phyloP scores from a whole-genome alignment of 2,329 filamentous ascomycete species.

The Penicillium expansum region DNA sequence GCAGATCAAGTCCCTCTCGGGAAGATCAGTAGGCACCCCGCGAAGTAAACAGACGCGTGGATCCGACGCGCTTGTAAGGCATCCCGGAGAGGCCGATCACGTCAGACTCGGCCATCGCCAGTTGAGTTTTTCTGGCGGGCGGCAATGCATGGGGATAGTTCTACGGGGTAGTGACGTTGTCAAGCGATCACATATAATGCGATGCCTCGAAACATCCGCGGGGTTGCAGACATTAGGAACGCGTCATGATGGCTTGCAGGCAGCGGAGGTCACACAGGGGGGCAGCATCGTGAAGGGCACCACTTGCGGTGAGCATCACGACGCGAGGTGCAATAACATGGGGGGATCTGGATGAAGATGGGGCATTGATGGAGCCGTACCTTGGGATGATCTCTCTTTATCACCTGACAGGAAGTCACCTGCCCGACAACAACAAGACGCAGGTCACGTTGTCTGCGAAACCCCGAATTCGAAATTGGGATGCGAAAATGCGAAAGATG shows the following conservation, averaged over 20 bases:
- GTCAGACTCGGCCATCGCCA: slow-evolving; percentile 2
- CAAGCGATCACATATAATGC: not conserved
- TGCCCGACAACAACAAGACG: slow-evolving; percentile 40
- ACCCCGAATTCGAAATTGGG: slow-evolving; percentile 27
- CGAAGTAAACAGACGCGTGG: slow-evolving; percentile 29
- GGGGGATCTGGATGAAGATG: slow-evolving; percentile 16
- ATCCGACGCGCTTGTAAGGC: slow-evolving; percentile 27
- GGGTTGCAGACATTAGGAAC: slow-evolving; percentile 21
- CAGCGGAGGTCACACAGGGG: slow-evolving; percentile 27
- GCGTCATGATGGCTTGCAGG: slow-evolving; percentile 28
- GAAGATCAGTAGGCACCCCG: slow-evolving; percentile 14
- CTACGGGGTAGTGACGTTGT: not conserved
- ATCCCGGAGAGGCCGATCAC: not conserved
- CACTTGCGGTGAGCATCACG: slow-evolving; percentile 12
- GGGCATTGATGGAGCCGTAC: slow-evolving; percentile 28
- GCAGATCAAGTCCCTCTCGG: slow-evolving; percentile 12
- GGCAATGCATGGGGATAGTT: not conserved
- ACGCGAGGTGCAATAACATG: slow-evolving; percentile 16
- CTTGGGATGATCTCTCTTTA: slow-evolving; percentile 41
- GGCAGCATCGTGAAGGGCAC: slow-evolving; percentile 16
- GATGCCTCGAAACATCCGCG: not conserved
- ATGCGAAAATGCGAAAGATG: slow-evolving; percentile 22
- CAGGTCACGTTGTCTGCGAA: slow-evolving; percentile 30
- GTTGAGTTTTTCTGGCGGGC: not conserved
- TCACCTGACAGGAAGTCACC: slow-evolving; percentile 48